Base-by-base conservation (phyloP, 192 early-diverging fungal genomes). In the Funneliformis mosseae region DNA sequence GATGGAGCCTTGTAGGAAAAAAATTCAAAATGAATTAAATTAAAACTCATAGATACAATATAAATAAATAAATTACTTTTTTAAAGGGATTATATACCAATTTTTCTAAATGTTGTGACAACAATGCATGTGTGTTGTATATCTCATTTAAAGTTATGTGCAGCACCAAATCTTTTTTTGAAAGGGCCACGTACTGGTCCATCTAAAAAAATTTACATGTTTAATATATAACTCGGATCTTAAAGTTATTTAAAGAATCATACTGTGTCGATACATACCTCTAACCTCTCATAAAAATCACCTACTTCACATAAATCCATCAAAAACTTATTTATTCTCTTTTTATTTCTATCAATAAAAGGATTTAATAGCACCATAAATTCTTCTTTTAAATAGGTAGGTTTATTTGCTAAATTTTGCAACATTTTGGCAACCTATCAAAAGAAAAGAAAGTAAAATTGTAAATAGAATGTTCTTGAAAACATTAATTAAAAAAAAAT, bases 141-240 rank as follows among this genome's bases (percentile, higher is more conserved):
- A 98, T 93, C 90, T 98, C 97, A 85, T 98, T 98, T 46, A 97
- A 84, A 14, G 95, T 94, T 74, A 98, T 97, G 83, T 94, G 91
- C 12, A 98, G 86, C 74, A 92, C 84, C 69, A 97, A 92, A 75
- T 98, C 93, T 83, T 95, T 96, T 82, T 97, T 97, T 9, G 96
- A 97, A 74, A 98, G 81, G 1, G 96, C 97, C 84, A 97, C 94
- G 79, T 98, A 97, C 86, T 98, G 97, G 85, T 98, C 97, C 97
- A 98, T 98, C 89, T 87, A 83, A 55, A 55, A 21, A 55, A 55
- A 1, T 14, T 55, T 6, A 55, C 5, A 21, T 55, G 6, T 46
- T 42, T 28, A 60, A 23, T 78, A 64, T 50, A 39, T 28, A 69
- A 43, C 18, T 41, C 25, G 28, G 48, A 25, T 25, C 18, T n/a